Percentiles rank a stretch among this genome's conserved stretches.
phyloP scores from a whole-genome alignment of 1,139 yeast genomes.

The Diutina sp. region DNA sequence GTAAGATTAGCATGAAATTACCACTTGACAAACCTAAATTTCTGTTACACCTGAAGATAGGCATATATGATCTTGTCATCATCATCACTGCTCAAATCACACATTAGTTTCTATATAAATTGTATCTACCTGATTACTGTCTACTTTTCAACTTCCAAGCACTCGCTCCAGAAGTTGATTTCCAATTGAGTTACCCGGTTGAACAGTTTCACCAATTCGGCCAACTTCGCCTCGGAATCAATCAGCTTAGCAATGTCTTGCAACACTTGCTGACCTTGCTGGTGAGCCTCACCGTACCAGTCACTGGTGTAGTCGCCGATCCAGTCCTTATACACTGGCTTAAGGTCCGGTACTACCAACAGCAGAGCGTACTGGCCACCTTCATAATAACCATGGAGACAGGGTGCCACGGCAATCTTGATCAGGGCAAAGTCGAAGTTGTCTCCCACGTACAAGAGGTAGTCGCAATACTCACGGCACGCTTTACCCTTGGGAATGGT shows the following conservation, averaged over 20 bases:
- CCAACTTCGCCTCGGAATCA: constrained; percentile 23
- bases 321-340: constrained; percentile 41
- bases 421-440: constrained; percentile 50
- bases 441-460: constrained; percentile 39
- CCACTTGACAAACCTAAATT: too few relatives aligned
- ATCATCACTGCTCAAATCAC: too few relatives aligned
- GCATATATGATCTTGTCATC: too few relatives aligned
- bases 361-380: background rate
- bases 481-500: constrained; percentile 42
- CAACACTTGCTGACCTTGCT: constrained; percentile 33
- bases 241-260: constrained; percentile 8
- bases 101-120: background rate
- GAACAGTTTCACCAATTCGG: constrained; percentile 44
- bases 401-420: constrained; percentile 62
- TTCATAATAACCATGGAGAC: constrained; percentile 53
- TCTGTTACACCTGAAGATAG: too few relatives aligned
- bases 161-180: constrained; percentile 51
- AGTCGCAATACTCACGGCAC: constrained; percentile 47
- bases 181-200: constrained; percentile 48
- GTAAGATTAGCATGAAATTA: too few relatives aligned
- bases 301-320: constrained; percentile 45
- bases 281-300: constrained; percentile 41
- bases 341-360: constrained; percentile 12
- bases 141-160: constrained; percentile 8
- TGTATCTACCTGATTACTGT: background rate